Evolutionary conservation across 2,329 filamentous ascomycete species (phyloP).

Genomic region (Chaetomiaceae sp.): DNA sequence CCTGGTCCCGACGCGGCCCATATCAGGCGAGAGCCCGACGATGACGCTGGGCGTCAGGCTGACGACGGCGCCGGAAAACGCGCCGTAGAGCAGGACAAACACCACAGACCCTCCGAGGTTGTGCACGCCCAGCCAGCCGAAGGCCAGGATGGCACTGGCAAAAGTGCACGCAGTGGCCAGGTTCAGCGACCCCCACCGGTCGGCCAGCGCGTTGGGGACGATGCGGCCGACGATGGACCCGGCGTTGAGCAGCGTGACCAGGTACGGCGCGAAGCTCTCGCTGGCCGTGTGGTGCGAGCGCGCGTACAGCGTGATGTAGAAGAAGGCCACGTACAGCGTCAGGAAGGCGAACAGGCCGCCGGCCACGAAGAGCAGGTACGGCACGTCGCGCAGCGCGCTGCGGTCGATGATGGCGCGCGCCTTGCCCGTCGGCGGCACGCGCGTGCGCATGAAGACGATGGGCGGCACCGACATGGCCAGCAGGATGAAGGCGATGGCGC

Average conservation of each 20-base stretch:
- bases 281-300: conserved; percentile 37
- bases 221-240: conserved; percentile 43
- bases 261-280: conserved; percentile 35
- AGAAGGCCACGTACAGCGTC: conserved; percentile 45
- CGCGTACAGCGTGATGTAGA: conserved; percentile 41
- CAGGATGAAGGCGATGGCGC: conserved; percentile 48
- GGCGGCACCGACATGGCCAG: conserved; percentile 37
- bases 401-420: conserved; percentile 34
- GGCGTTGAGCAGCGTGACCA: conserved; percentile 40
- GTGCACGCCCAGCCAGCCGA: conserved; percentile 37
- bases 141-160: conserved; percentile 34
- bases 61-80: conserved; percentile 42
- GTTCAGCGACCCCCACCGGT: conserved; percentile 38
- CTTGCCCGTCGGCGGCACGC: conserved; percentile 29
- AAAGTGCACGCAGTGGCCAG: conserved; percentile 33
- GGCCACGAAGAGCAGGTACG: conserved; percentile 35
- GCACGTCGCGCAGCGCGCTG: conserved; percentile 34
- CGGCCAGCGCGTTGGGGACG: conserved; percentile 41
- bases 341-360: conserved; percentile 39
- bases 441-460: conserved; percentile 36
- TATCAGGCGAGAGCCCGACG: conserved; percentile 34
- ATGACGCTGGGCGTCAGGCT: conserved; percentile 40
- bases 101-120: conserved; percentile 35
- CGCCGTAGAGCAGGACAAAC: conserved; percentile 42
- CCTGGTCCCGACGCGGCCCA: conserved; percentile 35